Evolutionary conservation across 2,329 filamentous ascomycete genomes (phyloP).

Genomic region (Xylariaceae sp.): DNA sequence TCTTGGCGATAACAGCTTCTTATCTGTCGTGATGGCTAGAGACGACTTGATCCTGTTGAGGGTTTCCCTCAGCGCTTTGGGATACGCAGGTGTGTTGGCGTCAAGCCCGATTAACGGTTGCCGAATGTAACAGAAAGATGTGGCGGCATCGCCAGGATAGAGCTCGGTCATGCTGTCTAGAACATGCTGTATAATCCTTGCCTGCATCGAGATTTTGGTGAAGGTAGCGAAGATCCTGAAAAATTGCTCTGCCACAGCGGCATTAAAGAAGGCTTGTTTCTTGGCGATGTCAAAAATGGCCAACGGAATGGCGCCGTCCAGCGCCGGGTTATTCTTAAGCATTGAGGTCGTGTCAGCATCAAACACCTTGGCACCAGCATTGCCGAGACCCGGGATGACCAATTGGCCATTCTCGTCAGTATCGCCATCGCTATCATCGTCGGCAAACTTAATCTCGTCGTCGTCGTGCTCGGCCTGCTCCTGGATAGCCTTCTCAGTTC

Average conservation of each 20-base stretch:
- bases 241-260: constrained; percentile 66
- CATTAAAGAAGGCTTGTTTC: constrained; percentile 68
- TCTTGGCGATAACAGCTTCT: constrained; percentile 44
- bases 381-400: constrained; percentile 44
- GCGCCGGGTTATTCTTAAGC: constrained; percentile 71
- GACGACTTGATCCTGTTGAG: constrained; percentile 58
- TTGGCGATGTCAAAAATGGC: constrained; percentile 86
- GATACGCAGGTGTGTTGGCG: constrained; percentile 64
- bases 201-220: constrained; percentile 58
- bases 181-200: constrained; percentile 69
- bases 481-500: constrained; percentile 47
- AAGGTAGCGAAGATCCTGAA: constrained; percentile 77
- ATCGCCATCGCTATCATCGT: constrained; percentile 44
- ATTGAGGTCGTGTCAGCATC: constrained; percentile 44
- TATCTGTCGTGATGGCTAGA: constrained; percentile 44
- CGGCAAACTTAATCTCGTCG: constrained; percentile 42
- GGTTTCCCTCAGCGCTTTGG: constrained; percentile 62
- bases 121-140: constrained; percentile 67
- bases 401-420: constrained; percentile 38
- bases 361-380: constrained; percentile 40
- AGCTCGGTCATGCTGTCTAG: constrained; percentile 58
- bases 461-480: constrained; percentile 50
- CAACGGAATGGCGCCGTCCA: constrained; percentile 88
- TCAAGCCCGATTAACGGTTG: constrained; percentile 65
- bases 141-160: constrained; percentile 58